A percentile compares a stretch with the other conserved stretches of the same genome.
Conservation (phyloP, 2,329 filamentous ascomycete species). For the Tolypocladium sp. region DNA sequence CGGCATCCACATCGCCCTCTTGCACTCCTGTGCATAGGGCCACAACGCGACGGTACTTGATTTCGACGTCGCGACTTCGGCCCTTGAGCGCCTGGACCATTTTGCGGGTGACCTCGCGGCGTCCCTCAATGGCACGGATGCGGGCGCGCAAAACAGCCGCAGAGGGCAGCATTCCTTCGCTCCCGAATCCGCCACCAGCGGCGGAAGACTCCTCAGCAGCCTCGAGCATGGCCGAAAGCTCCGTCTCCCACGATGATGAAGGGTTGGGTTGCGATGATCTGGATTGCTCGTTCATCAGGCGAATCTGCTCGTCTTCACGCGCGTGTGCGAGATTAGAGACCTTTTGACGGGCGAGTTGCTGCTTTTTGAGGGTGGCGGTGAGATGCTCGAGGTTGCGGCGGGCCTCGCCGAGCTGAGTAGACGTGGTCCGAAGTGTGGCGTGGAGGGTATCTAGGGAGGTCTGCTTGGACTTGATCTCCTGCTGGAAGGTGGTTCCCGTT, state of each 20-base stretch:
- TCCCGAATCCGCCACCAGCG: constrained; percentile 24
- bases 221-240: constrained; percentile 38
- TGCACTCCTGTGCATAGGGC: constrained; percentile 74
- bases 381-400: constrained; percentile 64
- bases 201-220: constrained; percentile 26
- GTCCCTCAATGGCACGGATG: constrained; percentile 58
- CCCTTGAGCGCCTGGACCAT: constrained; percentile 65
- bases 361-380: constrained; percentile 54
- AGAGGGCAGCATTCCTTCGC: constrained; percentile 43
- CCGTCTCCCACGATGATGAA: constrained; percentile 43
- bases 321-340: constrained; percentile 71
- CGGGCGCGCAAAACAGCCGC: constrained; percentile 55
- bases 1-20: constrained; percentile 69
- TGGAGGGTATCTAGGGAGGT: constrained; percentile 75
- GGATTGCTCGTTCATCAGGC: constrained; percentile 30
- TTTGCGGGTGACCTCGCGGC: constrained; percentile 58
- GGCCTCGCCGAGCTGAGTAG: constrained; percentile 68
- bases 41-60: constrained; percentile 83
- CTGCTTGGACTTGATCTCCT: constrained; percentile 77
- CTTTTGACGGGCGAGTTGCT: constrained; percentile 59
- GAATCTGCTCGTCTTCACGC: constrained; percentile 58
- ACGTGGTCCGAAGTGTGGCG: constrained; percentile 69
- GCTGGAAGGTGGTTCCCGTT: constrained; percentile 69
- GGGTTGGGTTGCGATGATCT: constrained; percentile 32
- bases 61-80: constrained; percentile 73